These are phyloP conservation scores for Vitis vinifera DNA, from an alignment of 164 flowering plant genomes.

Conservation along the genomic window ASM3070453v1 NC_081817.1:2858001-2858500, in stretches of 20 bases:
- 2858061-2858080: constrained; percentile 13
- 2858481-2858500: constrained; percentile 56
- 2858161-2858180: constrained; percentile 75
- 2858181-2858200: constrained; percentile 76
- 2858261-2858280: not conserved
- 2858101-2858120: not conserved
- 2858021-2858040: constrained; percentile 80
- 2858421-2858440: not conserved
- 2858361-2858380: no score
- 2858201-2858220: constrained; percentile 89
- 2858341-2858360: not conserved
- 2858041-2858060: constrained; percentile 91
- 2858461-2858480: no score
- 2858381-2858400: not conserved
- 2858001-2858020: constrained; percentile 88
- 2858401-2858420: not conserved
- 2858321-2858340: constrained; percentile 2
- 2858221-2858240: constrained; percentile 68
- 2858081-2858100: not conserved
- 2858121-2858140: not conserved
- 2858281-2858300: no score
- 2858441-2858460: not conserved
- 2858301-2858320: not conserved
- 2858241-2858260: not conserved
- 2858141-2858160: constrained; percentile 51